Percentiles rank a stretch among this genome's conserved stretches.
Conservation (phyloP, 345 rosid genomes). For the Sisymbrium irio region DNA sequence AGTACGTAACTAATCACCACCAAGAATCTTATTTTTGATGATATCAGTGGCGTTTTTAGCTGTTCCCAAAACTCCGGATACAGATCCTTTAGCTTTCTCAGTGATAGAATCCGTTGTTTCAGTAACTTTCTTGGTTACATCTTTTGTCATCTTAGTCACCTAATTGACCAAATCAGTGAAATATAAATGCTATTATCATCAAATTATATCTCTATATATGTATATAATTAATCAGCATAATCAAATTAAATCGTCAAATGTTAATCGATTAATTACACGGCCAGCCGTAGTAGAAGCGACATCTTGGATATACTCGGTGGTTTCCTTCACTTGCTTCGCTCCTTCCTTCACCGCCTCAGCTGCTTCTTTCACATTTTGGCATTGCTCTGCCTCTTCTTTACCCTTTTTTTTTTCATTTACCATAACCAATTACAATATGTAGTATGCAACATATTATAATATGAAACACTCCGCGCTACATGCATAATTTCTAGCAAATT, state of each 20-base stretch:
- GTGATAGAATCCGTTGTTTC: conserved; percentile 32
- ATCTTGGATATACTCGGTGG: conserved; percentile 41
- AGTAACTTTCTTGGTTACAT: conserved; percentile 34
- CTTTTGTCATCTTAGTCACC: conserved; percentile 42
- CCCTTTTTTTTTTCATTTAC: conserved; percentile 29
- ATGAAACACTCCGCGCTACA: background rate
- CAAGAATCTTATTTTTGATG: conserved; percentile 33
- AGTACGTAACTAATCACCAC: conserved; percentile 5
- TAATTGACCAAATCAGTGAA: background rate
- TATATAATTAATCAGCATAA: background rate
- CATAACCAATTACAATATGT: background rate
- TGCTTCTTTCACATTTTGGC: conserved; percentile 57
- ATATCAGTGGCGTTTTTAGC: conserved; percentile 33
- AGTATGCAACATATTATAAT: background rate
- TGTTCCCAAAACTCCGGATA: conserved; percentile 31
- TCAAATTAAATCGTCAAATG: background rate
- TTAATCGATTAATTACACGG: conserved; percentile 25
- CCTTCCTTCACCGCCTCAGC: conserved; percentile 65
- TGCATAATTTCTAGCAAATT: background rate
- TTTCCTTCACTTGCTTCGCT: conserved; percentile 47
- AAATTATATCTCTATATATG: background rate
- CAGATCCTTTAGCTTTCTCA: conserved; percentile 38
- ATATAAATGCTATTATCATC: background rate
- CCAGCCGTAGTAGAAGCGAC: conserved; percentile 36
- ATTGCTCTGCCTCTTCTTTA: conserved; percentile 44